These are phyloP conservation scores for Hyphopichia khmerensis DNA, from an alignment of 1,139 yeast genomes.

Conservation along the genomic window DNA sequence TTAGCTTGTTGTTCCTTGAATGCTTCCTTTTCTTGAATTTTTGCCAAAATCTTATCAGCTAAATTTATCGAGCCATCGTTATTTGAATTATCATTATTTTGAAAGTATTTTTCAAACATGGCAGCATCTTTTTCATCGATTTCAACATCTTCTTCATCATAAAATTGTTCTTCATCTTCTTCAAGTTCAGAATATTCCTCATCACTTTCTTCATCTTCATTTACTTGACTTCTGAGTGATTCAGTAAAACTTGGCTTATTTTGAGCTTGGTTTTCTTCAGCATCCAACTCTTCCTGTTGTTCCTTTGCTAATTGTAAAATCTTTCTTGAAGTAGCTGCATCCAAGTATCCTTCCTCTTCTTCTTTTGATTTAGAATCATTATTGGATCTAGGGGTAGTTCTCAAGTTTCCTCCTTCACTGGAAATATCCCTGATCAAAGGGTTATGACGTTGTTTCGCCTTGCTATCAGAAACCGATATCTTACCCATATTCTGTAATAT, in stretches of 20 bases:
- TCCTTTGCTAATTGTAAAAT: slow-evolving; percentile 85
- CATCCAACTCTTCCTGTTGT: slow-evolving; percentile 85
- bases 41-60: slow-evolving; percentile 91
- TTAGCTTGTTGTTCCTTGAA: slow-evolving; percentile 21
- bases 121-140: slow-evolving; percentile 72
- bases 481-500: slow-evolving; percentile 56
- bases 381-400: slow-evolving; percentile 34
- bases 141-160: slow-evolving; percentile 55
- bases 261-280: slow-evolving; percentile 48
- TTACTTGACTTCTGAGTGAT: slow-evolving; percentile 23
- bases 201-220: slow-evolving; percentile 32
- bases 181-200: slow-evolving; percentile 51
- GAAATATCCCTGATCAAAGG: slow-evolving; percentile 79
- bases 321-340: slow-evolving; percentile 79
- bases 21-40: slow-evolving; percentile 71
- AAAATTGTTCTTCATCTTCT: slow-evolving; percentile 41
- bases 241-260: slow-evolving; percentile 20
- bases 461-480: slow-evolving; percentile 48
- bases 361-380: slow-evolving; percentile 18
- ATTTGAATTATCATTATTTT: slow-evolving; percentile 23
- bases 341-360: slow-evolving; percentile 65
- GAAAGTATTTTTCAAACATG: slow-evolving; percentile 65
- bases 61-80: slow-evolving; percentile 58
- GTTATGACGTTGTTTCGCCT: slow-evolving; percentile 60
- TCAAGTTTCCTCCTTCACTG: slow-evolving; percentile 68